Conservation (phyloP, 1,139 yeast species). For the Nakaseomyces nivariensis region DNA sequence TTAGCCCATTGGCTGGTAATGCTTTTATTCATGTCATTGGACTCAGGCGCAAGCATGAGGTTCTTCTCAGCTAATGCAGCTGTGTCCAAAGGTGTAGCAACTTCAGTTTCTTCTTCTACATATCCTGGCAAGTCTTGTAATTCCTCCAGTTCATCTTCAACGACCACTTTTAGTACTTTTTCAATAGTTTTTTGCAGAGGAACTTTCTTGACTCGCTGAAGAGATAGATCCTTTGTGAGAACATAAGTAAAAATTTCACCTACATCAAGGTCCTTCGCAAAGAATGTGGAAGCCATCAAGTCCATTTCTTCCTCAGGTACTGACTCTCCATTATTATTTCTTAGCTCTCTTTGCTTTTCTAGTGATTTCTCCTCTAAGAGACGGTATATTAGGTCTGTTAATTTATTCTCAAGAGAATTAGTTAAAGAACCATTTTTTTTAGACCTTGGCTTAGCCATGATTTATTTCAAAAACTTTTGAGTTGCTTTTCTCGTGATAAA, state of each 20-base stretch:
- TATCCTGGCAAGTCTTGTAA: slow-evolving; percentile 31
- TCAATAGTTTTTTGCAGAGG: slow-evolving; percentile 50
- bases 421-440: slow-evolving; percentile 21
- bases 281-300: slow-evolving; percentile 35
- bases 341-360: slow-evolving; percentile 31
- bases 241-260: slow-evolving; percentile 46
- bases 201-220: slow-evolving; percentile 57
- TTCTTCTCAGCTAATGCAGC: slow-evolving; percentile 32
- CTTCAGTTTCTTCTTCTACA: slow-evolving; percentile 19
- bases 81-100: slow-evolving; percentile 20
- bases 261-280: slow-evolving; percentile 48
- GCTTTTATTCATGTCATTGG: slow-evolving; percentile 63
- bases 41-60: slow-evolving; percentile 51
- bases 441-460: slow-evolving; percentile 21
- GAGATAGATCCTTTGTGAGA: slow-evolving; percentile 50
- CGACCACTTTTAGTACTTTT: slow-evolving; percentile 38
- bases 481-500: no score
- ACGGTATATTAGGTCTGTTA: slow-evolving; percentile 40
- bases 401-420: slow-evolving; percentile 39
- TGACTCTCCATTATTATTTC: slow-evolving; percentile 15
- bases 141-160: slow-evolving; percentile 36
- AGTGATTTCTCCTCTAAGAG: slow-evolving; percentile 44
- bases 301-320: slow-evolving; percentile 32
- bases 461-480: background rate
- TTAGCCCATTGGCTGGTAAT: slow-evolving; percentile 63